Conservation (phyloP, 257 asterid genomes). For the Catharanthus roseus region DNA sequence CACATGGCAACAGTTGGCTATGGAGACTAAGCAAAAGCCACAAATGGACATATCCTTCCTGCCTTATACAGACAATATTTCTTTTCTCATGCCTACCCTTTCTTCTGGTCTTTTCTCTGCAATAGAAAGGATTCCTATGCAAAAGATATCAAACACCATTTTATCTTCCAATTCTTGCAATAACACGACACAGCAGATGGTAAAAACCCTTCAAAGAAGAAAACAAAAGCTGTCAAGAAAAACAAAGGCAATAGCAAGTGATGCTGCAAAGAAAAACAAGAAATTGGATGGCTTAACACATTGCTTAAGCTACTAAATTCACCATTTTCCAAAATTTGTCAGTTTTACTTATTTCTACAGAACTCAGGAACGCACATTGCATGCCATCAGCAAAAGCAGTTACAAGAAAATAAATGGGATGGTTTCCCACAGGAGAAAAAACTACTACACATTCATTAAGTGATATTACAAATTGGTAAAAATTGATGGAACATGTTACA, state of each 20-base stretch:
- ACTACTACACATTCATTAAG: neutral
- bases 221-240: too few species aligned
- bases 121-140: neutral
- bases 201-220: neutral
- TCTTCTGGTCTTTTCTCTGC: neutral
- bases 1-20: too few species aligned
- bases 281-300: neutral
- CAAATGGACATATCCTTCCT: too few species aligned
- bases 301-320: too few species aligned
- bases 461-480: neutral
- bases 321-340: neutral
- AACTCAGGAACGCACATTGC: neutral
- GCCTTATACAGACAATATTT: neutral
- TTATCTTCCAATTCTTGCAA: neutral
- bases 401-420: neutral
- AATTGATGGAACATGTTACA: slow-evolving; percentile 22
- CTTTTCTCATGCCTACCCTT: neutral
- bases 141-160: neutral
- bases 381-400: neutral
- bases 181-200: too few species aligned
- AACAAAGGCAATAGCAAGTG: too few species aligned
- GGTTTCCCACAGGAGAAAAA: neutral
- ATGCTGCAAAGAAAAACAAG: neutral
- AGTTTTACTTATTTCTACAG: neutral
- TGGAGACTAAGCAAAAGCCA: too few species aligned